Evolutionary conservation across 1,284 basidiomycete genomes (phyloP).

Genomic region (Bondarzewia mesenterica): DNA sequence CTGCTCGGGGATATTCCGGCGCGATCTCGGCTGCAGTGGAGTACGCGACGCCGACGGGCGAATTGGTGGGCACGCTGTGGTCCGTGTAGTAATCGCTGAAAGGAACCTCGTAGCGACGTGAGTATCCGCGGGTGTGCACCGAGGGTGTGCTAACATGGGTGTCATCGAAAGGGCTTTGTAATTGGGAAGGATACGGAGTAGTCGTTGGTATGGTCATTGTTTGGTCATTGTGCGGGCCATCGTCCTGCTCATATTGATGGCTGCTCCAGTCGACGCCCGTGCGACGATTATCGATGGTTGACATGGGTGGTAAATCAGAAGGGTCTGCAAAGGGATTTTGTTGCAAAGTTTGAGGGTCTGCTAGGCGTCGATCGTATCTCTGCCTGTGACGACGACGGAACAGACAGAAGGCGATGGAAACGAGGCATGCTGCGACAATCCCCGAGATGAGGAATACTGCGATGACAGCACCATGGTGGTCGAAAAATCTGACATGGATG

Average conservation of each 20-base stretch:
- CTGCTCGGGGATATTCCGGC: background rate
- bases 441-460: conserved; percentile 51
- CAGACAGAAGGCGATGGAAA: conserved; percentile 27
- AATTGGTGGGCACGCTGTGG: background rate
- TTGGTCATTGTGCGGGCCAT: no score
- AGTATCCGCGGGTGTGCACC: background rate
- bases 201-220: no score
- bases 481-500: conserved; percentile 36
- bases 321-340: conserved; percentile 23
- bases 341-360: conserved; percentile 27
- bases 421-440: conserved; percentile 29
- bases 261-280: conserved; percentile 1
- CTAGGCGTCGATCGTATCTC: conserved; percentile 23
- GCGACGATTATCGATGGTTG: conserved; percentile 1
- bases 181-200: background rate
- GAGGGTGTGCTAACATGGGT: background rate
- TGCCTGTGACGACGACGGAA: conserved; percentile 32
- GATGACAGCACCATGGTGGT: conserved; percentile 44
- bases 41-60: background rate
- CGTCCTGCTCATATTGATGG: background rate
- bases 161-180: background rate
- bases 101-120: conserved; percentile 11
- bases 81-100: conserved; percentile 15
- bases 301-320: conserved; percentile 9
- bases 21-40: background rate